phyloP scores from a whole-genome alignment of 2,329 filamentous ascomycete species.

The Pestalotiopsis sp. region DNA sequence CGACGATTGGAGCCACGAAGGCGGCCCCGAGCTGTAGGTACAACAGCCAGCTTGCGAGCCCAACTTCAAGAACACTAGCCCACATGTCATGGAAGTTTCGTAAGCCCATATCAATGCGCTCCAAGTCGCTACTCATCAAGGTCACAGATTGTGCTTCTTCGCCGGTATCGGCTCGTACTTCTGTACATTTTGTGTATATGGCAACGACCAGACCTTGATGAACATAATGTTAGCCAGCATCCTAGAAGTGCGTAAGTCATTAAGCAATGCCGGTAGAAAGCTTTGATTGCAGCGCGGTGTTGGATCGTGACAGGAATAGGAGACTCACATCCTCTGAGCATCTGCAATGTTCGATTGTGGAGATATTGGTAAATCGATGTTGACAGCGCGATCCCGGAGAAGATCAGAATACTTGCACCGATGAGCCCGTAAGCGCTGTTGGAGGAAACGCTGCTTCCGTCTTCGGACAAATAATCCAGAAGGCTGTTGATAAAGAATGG shows the following conservation, averaged over 20 bases:
- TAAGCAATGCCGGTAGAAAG: background rate
- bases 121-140: slow-evolving; percentile 48
- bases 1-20: slow-evolving; percentile 45
- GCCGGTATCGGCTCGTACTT: slow-evolving; percentile 17
- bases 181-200: slow-evolving; percentile 35
- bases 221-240: background rate
- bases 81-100: slow-evolving; percentile 39
- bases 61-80: slow-evolving; percentile 41
- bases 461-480: slow-evolving; percentile 31
- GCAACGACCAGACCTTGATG: slow-evolving; percentile 24
- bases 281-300: background rate
- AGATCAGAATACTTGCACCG: slow-evolving; percentile 8
- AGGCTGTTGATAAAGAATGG: slow-evolving; percentile 42
- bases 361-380: slow-evolving; percentile 8
- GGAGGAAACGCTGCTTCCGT: slow-evolving; percentile 8
- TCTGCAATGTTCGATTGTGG: slow-evolving; percentile 16
- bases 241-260: background rate
- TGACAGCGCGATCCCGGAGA: slow-evolving; percentile 4
- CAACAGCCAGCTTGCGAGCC: slow-evolving; percentile 46
- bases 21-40: slow-evolving; percentile 45
- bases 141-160: slow-evolving; percentile 43
- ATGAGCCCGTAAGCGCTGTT: slow-evolving; percentile 14
- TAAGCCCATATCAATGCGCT: slow-evolving; percentile 37
- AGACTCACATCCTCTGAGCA: slow-evolving; percentile 29
- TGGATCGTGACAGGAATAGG: too few relatives aligned